Percentiles rank a stretch among this genome's conserved stretches.
phyloP scores from a whole-genome alignment of 805 yeast species.

The Yarrowia yakushimensis region DNA sequence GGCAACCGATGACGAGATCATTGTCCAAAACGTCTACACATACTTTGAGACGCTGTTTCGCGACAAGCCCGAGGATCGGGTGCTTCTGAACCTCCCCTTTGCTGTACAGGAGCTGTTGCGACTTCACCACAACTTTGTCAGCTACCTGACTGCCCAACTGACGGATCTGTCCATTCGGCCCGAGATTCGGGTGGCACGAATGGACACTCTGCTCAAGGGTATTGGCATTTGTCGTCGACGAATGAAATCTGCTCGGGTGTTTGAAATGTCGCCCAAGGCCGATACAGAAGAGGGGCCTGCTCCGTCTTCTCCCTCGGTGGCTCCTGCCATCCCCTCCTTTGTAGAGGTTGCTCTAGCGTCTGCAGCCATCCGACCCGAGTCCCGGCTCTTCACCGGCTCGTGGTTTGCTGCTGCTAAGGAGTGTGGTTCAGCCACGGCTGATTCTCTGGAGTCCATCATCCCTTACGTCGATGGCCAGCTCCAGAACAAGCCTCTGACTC shows the following conservation, averaged over 20 bases:
- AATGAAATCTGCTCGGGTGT: constrained; percentile 56
- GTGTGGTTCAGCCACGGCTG: constrained; percentile 18
- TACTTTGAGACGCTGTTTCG: constrained; percentile 60
- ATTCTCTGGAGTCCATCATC: constrained; percentile 31
- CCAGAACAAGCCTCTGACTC: constrained; percentile 47
- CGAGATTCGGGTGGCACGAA: constrained; percentile 60
- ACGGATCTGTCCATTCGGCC: constrained; percentile 56
- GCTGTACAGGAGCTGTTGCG: constrained; percentile 63
- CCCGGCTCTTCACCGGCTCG: constrained; percentile 60
- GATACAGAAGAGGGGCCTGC: constrained; percentile 21
- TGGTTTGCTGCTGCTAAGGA: constrained; percentile 63
- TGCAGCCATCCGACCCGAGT: constrained; percentile 76
- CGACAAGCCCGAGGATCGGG: constrained; percentile 44
- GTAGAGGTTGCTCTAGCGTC: constrained; percentile 74
- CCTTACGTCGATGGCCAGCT: constrained; percentile 34
- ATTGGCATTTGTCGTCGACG: constrained; percentile 62
- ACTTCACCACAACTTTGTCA: constrained; percentile 63
- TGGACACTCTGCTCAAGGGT: constrained; percentile 65
- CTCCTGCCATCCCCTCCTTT: constrained; percentile 64
- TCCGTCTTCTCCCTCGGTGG: constrained; percentile 25
- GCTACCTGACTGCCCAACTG: constrained; percentile 61
- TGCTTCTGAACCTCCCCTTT: constrained; percentile 57
- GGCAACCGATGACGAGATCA: constrained; percentile 52
- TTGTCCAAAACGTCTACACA: constrained; percentile 62
- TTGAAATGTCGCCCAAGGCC: constrained; percentile 29